Conservation (phyloP, 306 rosid species). For the Casuarina cunninghamiana region DNA sequence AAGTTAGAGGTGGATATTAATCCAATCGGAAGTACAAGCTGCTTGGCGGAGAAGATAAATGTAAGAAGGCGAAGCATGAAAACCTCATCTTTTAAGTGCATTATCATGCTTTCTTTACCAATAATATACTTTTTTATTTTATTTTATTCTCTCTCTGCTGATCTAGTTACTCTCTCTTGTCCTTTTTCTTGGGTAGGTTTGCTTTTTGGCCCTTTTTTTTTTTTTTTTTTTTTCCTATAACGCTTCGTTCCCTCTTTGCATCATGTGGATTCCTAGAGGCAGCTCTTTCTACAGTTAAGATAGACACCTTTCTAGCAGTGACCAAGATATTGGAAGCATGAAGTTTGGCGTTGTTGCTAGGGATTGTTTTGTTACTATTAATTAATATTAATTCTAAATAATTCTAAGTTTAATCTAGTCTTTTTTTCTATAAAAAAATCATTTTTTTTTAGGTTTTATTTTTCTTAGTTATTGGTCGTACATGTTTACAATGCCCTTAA, state of each 20-base stretch:
- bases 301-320: slow-evolving; percentile 24
- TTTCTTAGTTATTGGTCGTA: too few species aligned
- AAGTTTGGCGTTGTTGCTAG: background rate
- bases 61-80: background rate
- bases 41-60: background rate
- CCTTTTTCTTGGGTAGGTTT: slow-evolving; percentile 41
- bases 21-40: background rate
- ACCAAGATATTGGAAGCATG: slow-evolving; percentile 25
- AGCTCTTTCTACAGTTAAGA: slow-evolving; percentile 27
- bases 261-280: slow-evolving; percentile 32
- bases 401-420: too few species aligned
- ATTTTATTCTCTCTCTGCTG: background rate
- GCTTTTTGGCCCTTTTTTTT: slow-evolving; percentile 24
- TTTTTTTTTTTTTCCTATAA: slow-evolving; percentile 30
- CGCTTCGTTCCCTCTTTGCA: slow-evolving; percentile 31
- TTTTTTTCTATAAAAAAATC: too few species aligned
- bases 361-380: too few species aligned
- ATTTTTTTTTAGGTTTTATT: too few species aligned
- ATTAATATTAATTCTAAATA: too few species aligned
- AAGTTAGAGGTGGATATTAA: background rate
- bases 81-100: background rate
- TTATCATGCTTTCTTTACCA: background rate
- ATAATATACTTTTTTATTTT: background rate
- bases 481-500: too few species aligned
- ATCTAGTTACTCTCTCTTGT: slow-evolving; percentile 4